These are phyloP conservation scores for Fusarium sp. DNA, from an alignment of 2,329 filamentous ascomycete genomes.

Conservation along the genomic window DNA sequence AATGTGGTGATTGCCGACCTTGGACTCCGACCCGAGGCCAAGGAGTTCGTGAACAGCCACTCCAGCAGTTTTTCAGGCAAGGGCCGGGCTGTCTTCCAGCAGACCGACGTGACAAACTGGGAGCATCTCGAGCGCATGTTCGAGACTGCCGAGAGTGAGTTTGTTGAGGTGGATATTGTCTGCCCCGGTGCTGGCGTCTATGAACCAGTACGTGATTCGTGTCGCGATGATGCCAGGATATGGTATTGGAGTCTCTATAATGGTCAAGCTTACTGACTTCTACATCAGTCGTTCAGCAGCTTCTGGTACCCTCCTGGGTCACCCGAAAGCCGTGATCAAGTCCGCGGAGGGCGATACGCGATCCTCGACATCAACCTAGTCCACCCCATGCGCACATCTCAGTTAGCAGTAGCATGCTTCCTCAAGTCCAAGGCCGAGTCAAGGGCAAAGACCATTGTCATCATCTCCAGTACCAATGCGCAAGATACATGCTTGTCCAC, in stretches of 20 bases:
- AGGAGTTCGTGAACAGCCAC: background rate
- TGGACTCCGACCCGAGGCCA: background rate
- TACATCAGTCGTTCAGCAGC: background rate
- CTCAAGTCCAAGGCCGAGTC: background rate
- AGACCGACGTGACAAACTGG: background rate
- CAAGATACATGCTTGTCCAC: background rate
- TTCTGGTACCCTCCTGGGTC: background rate
- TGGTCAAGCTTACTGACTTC: too few relatives aligned
- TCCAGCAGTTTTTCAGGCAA: too few relatives aligned
- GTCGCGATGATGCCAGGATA: too few relatives aligned
- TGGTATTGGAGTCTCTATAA: too few relatives aligned
- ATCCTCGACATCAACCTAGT: background rate
- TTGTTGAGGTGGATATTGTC: background rate
- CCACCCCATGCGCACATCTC: background rate
- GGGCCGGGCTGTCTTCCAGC: background rate
- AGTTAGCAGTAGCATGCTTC: background rate
- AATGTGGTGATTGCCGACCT: background rate
- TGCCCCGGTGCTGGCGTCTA: background rate
- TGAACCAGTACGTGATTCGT: background rate
- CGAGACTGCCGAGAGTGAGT: background rate
- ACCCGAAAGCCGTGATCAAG: background rate
- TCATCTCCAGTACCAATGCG: background rate
- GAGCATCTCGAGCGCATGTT: background rate
- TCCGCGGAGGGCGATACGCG: background rate
- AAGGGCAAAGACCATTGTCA: background rate